phyloP scores from a whole-genome alignment of 2,329 filamentous ascomycete genomes.

The Cladorrhinum sp. region DNA sequence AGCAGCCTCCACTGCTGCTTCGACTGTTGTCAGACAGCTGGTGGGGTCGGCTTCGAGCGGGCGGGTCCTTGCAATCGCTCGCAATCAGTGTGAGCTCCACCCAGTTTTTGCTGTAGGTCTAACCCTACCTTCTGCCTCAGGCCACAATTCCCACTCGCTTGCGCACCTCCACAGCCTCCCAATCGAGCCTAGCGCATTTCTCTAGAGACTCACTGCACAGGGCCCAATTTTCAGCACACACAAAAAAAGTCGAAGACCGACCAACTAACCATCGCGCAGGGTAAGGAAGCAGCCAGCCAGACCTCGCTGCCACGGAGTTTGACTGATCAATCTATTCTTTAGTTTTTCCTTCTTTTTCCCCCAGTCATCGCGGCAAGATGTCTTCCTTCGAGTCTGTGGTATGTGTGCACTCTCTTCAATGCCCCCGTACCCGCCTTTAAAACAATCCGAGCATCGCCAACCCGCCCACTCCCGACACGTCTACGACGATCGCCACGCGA shows the following conservation, averaged over 20 bases:
- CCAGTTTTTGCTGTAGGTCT: conserved; percentile 25
- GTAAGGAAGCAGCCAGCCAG: conserved; percentile 31
- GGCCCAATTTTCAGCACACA: conserved; percentile 32
- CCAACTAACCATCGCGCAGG: conserved; percentile 30
- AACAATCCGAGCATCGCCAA: conserved; percentile 8
- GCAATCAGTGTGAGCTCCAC: conserved; percentile 15
- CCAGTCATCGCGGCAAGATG: conserved; percentile 31
- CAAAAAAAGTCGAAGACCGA: conserved; percentile 29
- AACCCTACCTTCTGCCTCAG: conserved; percentile 30
- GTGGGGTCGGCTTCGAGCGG: conserved; percentile 1
- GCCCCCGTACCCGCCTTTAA: conserved; percentile 10
- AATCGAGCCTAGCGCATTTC: conserved; percentile 25
- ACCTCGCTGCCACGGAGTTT: conserved; percentile 28
- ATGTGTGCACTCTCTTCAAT: conserved; percentile 18
- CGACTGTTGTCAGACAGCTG: conserved; percentile 5
- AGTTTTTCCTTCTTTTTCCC: conserved; percentile 24
- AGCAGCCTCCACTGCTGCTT: not conserved
- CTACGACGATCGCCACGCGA: conserved; percentile 12
- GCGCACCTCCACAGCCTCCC: conserved; percentile 19
- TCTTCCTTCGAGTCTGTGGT: conserved; percentile 34
- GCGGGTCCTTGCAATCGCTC: conserved; percentile 3
- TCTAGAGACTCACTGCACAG: conserved; percentile 23
- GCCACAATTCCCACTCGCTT: conserved; percentile 22
- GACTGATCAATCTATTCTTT: conserved; percentile 30
- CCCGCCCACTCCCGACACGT: conserved; percentile 4